These are phyloP conservation scores for Cytospora leucostoma DNA, from an alignment of 2,329 filamentous ascomycete genomes.

Conservation along the genomic window DNA sequence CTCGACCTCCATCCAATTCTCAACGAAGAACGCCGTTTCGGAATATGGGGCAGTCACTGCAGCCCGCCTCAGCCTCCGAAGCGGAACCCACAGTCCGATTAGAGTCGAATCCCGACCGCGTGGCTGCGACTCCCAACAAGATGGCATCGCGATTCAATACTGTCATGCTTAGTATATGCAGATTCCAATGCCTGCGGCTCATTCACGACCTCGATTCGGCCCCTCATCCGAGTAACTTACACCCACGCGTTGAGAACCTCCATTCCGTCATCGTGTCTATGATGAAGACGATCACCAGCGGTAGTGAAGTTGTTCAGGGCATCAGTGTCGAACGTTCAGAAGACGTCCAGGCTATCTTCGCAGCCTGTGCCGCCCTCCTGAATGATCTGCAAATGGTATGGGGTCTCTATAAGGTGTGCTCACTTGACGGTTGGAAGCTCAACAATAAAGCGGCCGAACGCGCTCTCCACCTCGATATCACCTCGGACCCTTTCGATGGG, in stretches of 20 bases:
- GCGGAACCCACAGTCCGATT: no score
- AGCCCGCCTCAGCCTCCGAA: neutral
- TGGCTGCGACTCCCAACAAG: neutral
- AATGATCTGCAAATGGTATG: neutral
- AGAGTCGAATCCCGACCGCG: neutral
- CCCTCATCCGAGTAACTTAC: neutral
- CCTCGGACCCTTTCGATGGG: neutral
- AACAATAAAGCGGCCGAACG: neutral
- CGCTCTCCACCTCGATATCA: neutral
- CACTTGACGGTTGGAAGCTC: neutral
- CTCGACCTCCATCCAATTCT: no score
- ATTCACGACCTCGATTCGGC: neutral
- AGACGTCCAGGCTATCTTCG: neutral
- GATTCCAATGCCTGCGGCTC: neutral
- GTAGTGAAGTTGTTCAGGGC: neutral
- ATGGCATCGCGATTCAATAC: neutral
- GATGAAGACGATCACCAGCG: neutral
- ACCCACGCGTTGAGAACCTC: neutral
- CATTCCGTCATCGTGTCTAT: neutral
- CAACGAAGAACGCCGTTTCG: no score
- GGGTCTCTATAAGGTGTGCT: neutral
- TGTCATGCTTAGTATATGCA: neutral
- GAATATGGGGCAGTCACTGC: neutral
- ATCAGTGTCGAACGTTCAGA: neutral
- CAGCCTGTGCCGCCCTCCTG: neutral